Conservation (phyloP, 2,329 filamentous ascomycete species). For the Pestalotiopsis sp. region DNA sequence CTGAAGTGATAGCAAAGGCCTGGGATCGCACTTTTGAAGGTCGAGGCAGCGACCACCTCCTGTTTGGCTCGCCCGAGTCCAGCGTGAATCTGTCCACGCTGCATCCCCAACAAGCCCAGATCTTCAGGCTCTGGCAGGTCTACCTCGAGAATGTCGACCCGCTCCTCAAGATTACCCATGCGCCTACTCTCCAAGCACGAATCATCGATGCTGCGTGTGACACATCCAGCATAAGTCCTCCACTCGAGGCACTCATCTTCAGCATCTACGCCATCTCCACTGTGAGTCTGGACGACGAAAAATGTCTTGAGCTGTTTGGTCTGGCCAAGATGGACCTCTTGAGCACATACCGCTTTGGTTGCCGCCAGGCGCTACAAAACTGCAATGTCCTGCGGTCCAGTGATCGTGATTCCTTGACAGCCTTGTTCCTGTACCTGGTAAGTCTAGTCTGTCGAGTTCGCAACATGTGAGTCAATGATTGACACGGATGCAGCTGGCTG, state of each 20-base stretch:
- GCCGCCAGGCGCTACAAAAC: conserved; percentile 56
- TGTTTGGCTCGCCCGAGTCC: conserved; percentile 50
- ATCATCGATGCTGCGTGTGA: conserved; percentile 53
- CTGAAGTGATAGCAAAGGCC: conserved; percentile 41
- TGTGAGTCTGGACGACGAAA: conserved; percentile 42
- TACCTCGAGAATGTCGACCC: conserved; percentile 63
- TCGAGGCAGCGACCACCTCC: conserved; percentile 50
- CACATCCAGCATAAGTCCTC: conserved; percentile 37
- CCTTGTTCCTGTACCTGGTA: conserved; percentile 59
- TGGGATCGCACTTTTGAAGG: conserved; percentile 43
- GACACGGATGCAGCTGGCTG: conserved; percentile 44
- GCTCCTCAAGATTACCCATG: conserved; percentile 60
- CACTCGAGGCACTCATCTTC: conserved; percentile 60
- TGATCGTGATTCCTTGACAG: conserved; percentile 57
- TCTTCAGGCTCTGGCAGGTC: conserved; percentile 57
- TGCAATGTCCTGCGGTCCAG: conserved; percentile 51
- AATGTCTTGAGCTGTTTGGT: conserved; percentile 45
- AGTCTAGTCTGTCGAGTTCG: conserved; percentile 18
- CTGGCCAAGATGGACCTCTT: conserved; percentile 42
- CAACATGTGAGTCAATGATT: neutral
- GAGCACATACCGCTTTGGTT: conserved; percentile 47
- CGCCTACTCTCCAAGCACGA: conserved; percentile 53
- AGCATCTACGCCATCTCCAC: conserved; percentile 49
- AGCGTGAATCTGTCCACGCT: conserved; percentile 47
- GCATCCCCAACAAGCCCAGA: conserved; percentile 49